Percentiles rank a stretch among this genome's conserved stretches.
Conservation (phyloP, 2,329 filamentous ascomycete species). For the Penicillium glabrum region DNA sequence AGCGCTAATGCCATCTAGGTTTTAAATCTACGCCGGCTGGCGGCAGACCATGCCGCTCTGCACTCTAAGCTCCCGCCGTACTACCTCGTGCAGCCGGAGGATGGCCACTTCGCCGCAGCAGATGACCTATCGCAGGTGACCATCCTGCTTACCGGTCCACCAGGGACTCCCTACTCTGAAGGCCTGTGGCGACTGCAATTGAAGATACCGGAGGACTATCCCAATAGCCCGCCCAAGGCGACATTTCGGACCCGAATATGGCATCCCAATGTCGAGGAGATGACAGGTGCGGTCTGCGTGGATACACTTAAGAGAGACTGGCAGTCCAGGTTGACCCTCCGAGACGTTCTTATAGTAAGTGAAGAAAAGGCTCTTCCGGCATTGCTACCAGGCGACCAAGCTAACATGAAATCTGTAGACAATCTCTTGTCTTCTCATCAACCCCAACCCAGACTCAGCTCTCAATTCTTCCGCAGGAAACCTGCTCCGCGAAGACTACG, state of each 20-base stretch:
- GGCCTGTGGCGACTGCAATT: slow-evolving; percentile 62
- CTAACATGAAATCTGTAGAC: slow-evolving; percentile 37
- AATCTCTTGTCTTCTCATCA: slow-evolving; percentile 62
- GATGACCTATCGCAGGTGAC: slow-evolving; percentile 60
- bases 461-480: slow-evolving; percentile 62
- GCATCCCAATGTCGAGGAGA: slow-evolving; percentile 65
- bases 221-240: slow-evolving; percentile 52
- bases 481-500: slow-evolving; percentile 60
- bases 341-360: slow-evolving; percentile 56
- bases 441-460: slow-evolving; percentile 64
- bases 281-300: slow-evolving; percentile 62
- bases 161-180: slow-evolving; percentile 59
- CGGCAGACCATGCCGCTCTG: slow-evolving; percentile 59
- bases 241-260: slow-evolving; percentile 62
- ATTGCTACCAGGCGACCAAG: background rate
- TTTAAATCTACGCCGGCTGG: slow-evolving; percentile 56
- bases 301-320: slow-evolving; percentile 66
- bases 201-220: slow-evolving; percentile 59
- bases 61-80: slow-evolving; percentile 60
- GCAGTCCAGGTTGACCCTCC: slow-evolving; percentile 57
- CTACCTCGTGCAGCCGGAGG: slow-evolving; percentile 56
- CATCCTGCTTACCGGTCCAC: slow-evolving; percentile 59
- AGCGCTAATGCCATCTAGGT: slow-evolving; percentile 24
- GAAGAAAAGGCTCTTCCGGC: background rate
- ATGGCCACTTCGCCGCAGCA: slow-evolving; percentile 23